Evolutionary conservation across 1,139 yeast genomes (phyloP).

Genomic region (Geotrichum candidum): DNA sequence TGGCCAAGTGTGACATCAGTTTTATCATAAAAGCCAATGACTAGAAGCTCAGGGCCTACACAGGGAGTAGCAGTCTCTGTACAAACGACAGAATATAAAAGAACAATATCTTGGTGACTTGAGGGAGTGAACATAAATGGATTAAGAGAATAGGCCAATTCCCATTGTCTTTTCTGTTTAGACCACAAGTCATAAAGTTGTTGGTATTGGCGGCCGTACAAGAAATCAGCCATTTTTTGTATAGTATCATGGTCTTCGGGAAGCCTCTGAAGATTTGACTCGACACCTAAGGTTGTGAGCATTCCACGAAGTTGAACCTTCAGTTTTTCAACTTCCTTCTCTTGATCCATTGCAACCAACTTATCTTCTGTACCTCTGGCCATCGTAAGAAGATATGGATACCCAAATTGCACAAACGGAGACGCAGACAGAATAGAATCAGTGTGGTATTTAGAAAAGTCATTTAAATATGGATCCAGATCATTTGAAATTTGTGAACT

Average conservation of each 20-base stretch:
- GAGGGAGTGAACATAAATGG: slow-evolving; percentile 55
- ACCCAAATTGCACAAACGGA: slow-evolving; percentile 64
- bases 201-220: slow-evolving; percentile 26
- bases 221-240: slow-evolving; percentile 24
- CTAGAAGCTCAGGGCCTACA: slow-evolving; percentile 76
- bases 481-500: slow-evolving; percentile 22
- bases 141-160: slow-evolving; percentile 45
- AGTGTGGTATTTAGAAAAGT: slow-evolving; percentile 48
- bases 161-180: slow-evolving; percentile 52
- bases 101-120: slow-evolving; percentile 71
- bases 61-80: slow-evolving; percentile 87
- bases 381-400: slow-evolving; percentile 55
- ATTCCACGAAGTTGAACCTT: slow-evolving; percentile 18
- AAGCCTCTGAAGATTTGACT: slow-evolving; percentile 19
- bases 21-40: slow-evolving; percentile 81
- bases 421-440: slow-evolving; percentile 59
- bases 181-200: slow-evolving; percentile 30
- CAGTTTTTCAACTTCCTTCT: slow-evolving; percentile 28
- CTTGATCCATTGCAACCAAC: slow-evolving; percentile 35
- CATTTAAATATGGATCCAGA: slow-evolving; percentile 34
- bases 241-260: slow-evolving; percentile 27
- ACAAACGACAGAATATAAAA: slow-evolving; percentile 77
- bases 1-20: slow-evolving; percentile 80
- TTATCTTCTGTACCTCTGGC: slow-evolving; percentile 51
- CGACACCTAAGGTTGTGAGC: slow-evolving; percentile 20